Evolutionary conservation across 169 alveolate species (phyloP).

Genomic region (Cyclospora cayetanensis): DNA sequence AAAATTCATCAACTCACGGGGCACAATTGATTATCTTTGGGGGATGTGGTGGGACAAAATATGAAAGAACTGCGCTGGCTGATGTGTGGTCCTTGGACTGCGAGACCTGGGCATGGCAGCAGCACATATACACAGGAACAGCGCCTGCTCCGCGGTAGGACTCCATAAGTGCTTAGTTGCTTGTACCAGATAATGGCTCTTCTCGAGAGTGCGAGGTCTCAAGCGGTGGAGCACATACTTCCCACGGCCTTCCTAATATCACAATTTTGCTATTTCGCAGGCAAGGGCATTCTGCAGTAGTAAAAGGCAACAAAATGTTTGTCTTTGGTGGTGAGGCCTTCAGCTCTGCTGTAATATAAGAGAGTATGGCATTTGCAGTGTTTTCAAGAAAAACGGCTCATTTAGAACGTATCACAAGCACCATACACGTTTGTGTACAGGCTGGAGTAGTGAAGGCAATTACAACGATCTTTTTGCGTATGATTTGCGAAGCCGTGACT

Average conservation of each 20-base stretch:
- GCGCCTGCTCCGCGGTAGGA: slow-evolving; percentile 87
- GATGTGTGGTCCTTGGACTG: slow-evolving; percentile 90
- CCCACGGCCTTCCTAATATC: background rate
- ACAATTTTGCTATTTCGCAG: background rate
- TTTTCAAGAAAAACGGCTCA: too few relatives aligned
- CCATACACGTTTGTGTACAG: slow-evolving; percentile 85
- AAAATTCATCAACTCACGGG: background rate
- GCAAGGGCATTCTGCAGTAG: slow-evolving; percentile 58
- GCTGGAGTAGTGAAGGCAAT: slow-evolving; percentile 91
- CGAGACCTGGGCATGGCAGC: slow-evolving; percentile 86
- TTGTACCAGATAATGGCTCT: too few relatives aligned
- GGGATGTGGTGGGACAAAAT: slow-evolving; percentile 93
- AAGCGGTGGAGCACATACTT: background rate
- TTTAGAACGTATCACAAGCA: too few relatives aligned
- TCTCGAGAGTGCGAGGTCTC: background rate
- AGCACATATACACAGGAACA: slow-evolving; percentile 84
- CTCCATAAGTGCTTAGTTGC: background rate
- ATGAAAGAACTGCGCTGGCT: slow-evolving; percentile 86
- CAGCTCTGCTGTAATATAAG: too few relatives aligned
- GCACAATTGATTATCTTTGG: slow-evolving; percentile 76
- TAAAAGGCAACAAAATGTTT: slow-evolving; percentile 57
- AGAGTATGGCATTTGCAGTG: too few relatives aligned
- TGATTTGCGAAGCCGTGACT: slow-evolving; percentile 89
- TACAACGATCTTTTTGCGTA: slow-evolving; percentile 87
- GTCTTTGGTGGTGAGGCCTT: slow-evolving; percentile 56